Base-by-base conservation (phyloP, 1,284 basidiomycete genomes). In the Puccinia hordei region DNA sequence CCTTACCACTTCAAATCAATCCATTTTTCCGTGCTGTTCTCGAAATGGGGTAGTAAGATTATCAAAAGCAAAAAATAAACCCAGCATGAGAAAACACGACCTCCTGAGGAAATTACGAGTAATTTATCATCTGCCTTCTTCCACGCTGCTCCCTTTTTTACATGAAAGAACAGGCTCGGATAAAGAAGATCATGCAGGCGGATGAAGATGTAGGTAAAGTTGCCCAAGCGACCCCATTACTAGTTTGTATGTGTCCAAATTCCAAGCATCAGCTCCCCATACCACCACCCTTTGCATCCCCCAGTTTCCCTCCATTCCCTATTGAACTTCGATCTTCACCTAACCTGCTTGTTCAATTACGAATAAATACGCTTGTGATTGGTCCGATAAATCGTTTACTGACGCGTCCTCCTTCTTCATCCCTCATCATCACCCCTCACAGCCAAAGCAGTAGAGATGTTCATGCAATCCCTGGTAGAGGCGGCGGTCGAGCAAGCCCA, bases 141-240 rank as follows among this genome's bases (percentile, higher is more conserved):
- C n/a, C n/a, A 1, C 57, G n/a, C n/a, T 24, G 10, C 13, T 63
- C 10, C 9, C 13, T 27, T 33, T 57, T 69, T 68, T 71, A 2
- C 30, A n/a, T 35, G 38, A 33, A 57, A 53, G 44, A 15, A 49
- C 41, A 80, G 77, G 96, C 96, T 9, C 90, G 96, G 77, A 99
- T 98, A 88, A 99, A 98, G 89, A 94, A 95, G 88, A 98, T 99
- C 82, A 99, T 99, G 94, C 96, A 99, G 88, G 95, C 96, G 86
- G 96, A 99, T 85, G 97, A 99, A 85, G 96, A 99, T 86, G 96
- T 99, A 22, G 96, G 97, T 80, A 99, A 99, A 87, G 94, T 99
- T 24, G 95, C 97, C 0, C 93, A 95, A 85, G 95, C 94, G 19
- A 98, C 96, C 5, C 97, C 97, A 0, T 90, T 99, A 81, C 93